Evolutionary conservation across 352 stramenopile species (phyloP).

Genomic region (Phytophthora fragariaefolia): DNA sequence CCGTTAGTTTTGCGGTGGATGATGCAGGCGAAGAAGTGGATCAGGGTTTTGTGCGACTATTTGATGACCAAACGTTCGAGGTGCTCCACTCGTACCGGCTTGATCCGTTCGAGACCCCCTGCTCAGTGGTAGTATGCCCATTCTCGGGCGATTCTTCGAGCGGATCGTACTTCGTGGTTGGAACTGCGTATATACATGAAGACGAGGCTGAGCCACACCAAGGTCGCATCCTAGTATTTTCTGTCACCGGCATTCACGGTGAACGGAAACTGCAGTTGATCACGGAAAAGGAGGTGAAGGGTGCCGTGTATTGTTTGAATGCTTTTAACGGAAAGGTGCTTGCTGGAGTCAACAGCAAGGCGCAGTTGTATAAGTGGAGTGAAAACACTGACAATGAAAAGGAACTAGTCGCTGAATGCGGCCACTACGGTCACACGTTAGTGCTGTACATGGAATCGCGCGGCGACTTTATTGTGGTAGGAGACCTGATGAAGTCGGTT

Average conservation of each 20-base stretch:
- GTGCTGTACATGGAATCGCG: conserved; percentile 95
- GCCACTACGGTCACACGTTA: conserved; percentile 95
- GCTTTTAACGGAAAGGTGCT: conserved; percentile 95
- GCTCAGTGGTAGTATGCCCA: conserved; percentile 80
- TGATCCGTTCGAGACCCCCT: conserved; percentile 89
- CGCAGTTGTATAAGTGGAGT: conserved; percentile 92
- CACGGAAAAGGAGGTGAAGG: conserved; percentile 93
- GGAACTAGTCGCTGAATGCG: conserved; percentile 92
- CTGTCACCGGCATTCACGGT: conserved; percentile 77
- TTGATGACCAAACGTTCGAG: conserved; percentile 98
- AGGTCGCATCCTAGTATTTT: conserved; percentile 94
- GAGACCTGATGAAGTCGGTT: conserved; percentile 98
- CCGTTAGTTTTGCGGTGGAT: conserved; percentile 82
- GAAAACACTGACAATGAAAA: conserved; percentile 91
- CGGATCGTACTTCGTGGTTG: conserved; percentile 86
- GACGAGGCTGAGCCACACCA: conserved; percentile 96
- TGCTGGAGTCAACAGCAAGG: conserved; percentile 95
- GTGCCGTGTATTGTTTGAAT: conserved; percentile 96
- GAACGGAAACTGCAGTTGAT: conserved; percentile 91
- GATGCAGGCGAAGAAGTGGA: conserved; percentile 88
- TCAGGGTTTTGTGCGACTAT: conserved; percentile 92
- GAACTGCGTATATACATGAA: conserved; percentile 93
- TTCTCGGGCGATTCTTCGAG: conserved; percentile 81
- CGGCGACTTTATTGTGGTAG: conserved; percentile 96
- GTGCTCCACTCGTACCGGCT: conserved; percentile 87